Conservation (phyloP, 2,329 filamentous ascomycete species). For the Periconia macrospinosa region DNA sequence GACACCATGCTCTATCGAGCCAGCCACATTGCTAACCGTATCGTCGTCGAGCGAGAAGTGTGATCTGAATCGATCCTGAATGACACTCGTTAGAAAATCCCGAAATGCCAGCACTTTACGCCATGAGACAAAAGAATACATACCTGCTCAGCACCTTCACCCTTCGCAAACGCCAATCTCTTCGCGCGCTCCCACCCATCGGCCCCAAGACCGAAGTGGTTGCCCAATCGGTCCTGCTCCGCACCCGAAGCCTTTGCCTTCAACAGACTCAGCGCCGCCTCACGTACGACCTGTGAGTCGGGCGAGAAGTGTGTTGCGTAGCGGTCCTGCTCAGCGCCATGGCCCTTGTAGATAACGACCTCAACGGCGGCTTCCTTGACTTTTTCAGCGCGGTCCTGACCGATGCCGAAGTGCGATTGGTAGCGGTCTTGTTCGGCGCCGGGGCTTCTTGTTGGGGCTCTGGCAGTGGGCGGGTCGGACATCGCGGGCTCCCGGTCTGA, state of each 20-base stretch:
- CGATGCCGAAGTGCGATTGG: conserved; percentile 28
- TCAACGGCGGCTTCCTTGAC: conserved; percentile 21
- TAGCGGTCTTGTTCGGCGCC: conserved; percentile 40
- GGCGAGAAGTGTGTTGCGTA: conserved; percentile 33
- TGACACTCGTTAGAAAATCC: conserved; percentile 6
- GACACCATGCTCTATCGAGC: conserved; percentile 29
- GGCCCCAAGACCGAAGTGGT: conserved; percentile 27
- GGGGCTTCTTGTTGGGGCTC: background rate
- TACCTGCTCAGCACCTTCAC: conserved; percentile 41
- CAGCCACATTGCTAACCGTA: conserved; percentile 24
- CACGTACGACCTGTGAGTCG: conserved; percentile 26
- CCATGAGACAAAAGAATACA: background rate
- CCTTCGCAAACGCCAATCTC: conserved; percentile 27
- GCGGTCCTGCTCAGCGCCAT: conserved; percentile 36
- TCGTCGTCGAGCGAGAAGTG: conserved; percentile 29
- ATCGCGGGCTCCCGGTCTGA: background rate
- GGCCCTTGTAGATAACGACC: conserved; percentile 20
- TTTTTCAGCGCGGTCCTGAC: conserved; percentile 16
- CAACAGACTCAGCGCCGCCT: conserved; percentile 25
- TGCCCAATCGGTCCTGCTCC: conserved; percentile 25
- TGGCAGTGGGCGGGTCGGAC: background rate
- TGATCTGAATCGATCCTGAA: conserved; percentile 32
- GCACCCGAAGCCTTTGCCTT: conserved; percentile 22
- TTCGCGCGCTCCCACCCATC: conserved; percentile 35
- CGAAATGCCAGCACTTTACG: background rate